These are phyloP conservation scores for Herpotrichia juniperi DNA, from an alignment of 2,329 filamentous ascomycete species.

Conservation along the genomic window DNA sequence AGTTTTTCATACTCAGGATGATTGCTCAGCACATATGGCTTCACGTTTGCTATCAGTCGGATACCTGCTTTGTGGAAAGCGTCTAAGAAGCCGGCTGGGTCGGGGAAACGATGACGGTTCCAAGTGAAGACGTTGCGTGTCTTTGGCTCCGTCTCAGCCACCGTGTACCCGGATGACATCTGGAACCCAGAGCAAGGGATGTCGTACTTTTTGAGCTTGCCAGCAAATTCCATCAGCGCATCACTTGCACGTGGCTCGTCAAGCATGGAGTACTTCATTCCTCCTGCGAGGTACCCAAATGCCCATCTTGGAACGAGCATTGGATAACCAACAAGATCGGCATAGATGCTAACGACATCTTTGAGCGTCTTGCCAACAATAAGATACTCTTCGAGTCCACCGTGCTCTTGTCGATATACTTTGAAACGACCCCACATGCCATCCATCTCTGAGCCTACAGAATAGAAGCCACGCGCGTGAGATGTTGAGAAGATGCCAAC, in stretches of 20 bases:
- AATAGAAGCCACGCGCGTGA: slow-evolving; percentile 68
- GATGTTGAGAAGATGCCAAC: slow-evolving; percentile 72
- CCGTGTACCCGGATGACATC: slow-evolving; percentile 75
- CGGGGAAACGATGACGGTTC: slow-evolving; percentile 73
- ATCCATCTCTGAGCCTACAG: slow-evolving; percentile 74
- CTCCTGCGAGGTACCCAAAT: slow-evolving; percentile 74
- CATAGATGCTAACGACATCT: slow-evolving; percentile 70
- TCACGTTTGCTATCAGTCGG: slow-evolving; percentile 72
- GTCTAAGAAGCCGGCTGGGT: slow-evolving; percentile 68
- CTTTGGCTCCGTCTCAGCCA: slow-evolving; percentile 70
- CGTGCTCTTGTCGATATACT: slow-evolving; percentile 74
- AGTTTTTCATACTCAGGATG: slow-evolving; percentile 71
- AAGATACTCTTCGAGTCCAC: slow-evolving; percentile 73
- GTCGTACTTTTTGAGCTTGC: slow-evolving; percentile 66
- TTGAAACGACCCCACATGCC: slow-evolving; percentile 78
- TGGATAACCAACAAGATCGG: slow-evolving; percentile 71
- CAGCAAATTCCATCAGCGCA: slow-evolving; percentile 65
- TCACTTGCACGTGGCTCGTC: slow-evolving; percentile 62
- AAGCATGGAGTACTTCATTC: slow-evolving; percentile 65
- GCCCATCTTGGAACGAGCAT: slow-evolving; percentile 73
- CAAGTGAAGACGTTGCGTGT: slow-evolving; percentile 75
- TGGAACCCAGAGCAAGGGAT: slow-evolving; percentile 75
- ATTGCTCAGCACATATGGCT: slow-evolving; percentile 71
- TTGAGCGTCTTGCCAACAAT: slow-evolving; percentile 70
- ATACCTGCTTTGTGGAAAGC: slow-evolving; percentile 70